Base-by-base conservation (phyloP, 2,329 filamentous ascomycete genomes). In the Hymenoscyphus infarciens region DNA sequence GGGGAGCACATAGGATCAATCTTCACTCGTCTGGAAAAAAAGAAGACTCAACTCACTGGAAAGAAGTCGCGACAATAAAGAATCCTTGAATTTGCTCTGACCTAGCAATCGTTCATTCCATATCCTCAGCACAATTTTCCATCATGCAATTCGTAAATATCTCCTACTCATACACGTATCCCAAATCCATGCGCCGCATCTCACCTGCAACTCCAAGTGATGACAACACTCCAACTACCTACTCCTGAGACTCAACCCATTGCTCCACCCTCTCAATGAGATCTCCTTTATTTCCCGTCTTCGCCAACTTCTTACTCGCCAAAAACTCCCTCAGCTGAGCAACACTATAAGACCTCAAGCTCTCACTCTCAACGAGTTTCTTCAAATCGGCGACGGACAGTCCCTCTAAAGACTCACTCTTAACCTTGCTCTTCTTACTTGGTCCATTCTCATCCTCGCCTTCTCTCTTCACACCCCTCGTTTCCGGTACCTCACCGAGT, bases 401-500 rank as follows among this genome's bases (percentile, higher is more conserved):
- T 6, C 42, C 61, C 7, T 65, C 61, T 11, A 72, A 49, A 7
- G 54, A 25, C 54, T 67, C 61, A 1, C 57, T 57, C 45, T 68
- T 42, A 29, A 49, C n/a, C 33, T 45, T 58, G 7, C 31, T 35
- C 54, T 62, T 67, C 64, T 71, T 71, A 33, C 61, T 65, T 1
- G 62, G 61, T 5, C 57, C 62, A 35, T 54, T 80, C 0, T 76
- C 77, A 8, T 81, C 81, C 0, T 77, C 75, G 5, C 19, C 49
- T 61, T 84, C 82, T 22, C 82, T 79, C 73, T 87, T 87, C 16
- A 65, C 29, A 19, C 56, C 63, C 42, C 65, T 53, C 27, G 31
- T 25, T 16, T 29, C 52, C 35, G 31, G 42, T 31, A 69, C 85
- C 8, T 82, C 77, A 33, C 89, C 84, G 5, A 97, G 80, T 11